A percentile compares a stretch with the other conserved stretches of the same genome.
phyloP scores from a whole-genome alignment of 768 basidiomycete species.

The Termitomyces sp. region DNA sequence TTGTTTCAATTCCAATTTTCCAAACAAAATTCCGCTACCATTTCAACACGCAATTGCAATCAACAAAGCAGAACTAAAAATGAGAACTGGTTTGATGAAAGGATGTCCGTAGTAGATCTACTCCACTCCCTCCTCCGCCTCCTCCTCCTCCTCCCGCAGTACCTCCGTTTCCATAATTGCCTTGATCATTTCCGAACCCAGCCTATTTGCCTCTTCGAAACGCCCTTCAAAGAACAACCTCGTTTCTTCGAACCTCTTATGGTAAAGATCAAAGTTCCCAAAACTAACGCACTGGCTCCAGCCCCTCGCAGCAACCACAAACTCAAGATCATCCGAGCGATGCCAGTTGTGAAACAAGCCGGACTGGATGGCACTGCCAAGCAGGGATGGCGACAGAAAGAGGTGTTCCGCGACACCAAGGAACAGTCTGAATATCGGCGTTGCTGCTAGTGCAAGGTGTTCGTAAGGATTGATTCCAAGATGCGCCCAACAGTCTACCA shows the following conservation, averaged over 20 bases:
- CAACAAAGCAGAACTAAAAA: too few relatives aligned
- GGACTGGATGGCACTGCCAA: conserved; percentile 71
- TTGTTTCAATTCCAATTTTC: background rate
- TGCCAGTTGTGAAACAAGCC: conserved; percentile 77
- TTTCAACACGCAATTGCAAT: too few relatives aligned
- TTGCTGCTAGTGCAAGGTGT: conserved; percentile 91
- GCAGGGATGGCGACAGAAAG: conserved; percentile 65
- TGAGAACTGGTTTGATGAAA: background rate
- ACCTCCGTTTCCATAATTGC: conserved; percentile 69
- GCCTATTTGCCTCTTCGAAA: conserved; percentile 80
- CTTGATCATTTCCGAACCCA: conserved; percentile 90
- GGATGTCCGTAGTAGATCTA: background rate
- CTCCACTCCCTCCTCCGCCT: conserved; percentile 3
- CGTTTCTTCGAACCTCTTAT: conserved; percentile 76
- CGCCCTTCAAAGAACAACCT: conserved; percentile 79
- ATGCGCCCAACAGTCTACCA: conserved; percentile 98
- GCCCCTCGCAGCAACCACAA: conserved; percentile 87
- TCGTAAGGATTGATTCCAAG: conserved; percentile 85
- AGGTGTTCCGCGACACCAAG: conserved; percentile 96
- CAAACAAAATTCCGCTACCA: background rate
- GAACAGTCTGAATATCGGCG: conserved; percentile 95
- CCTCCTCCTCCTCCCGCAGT: conserved; percentile 31
- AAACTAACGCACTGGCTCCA: conserved; percentile 97
- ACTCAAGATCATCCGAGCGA: conserved; percentile 89
- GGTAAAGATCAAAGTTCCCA: conserved; percentile 88